Evolutionary conservation across 345 rosid species (phyloP).

Genomic region (Trapa incisa): DNA sequence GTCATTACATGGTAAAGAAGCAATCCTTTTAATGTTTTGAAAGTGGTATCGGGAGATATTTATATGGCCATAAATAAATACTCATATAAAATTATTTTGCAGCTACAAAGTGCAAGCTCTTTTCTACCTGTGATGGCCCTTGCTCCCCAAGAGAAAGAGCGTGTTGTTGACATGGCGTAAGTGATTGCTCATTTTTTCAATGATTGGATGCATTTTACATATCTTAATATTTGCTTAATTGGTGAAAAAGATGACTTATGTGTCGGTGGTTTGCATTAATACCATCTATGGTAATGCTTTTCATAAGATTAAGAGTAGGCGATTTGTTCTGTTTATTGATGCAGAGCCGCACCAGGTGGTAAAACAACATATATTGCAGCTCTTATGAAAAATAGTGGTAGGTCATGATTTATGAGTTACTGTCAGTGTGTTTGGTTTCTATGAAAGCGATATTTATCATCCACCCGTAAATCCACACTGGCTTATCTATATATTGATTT

Average conservation of each 20-base stretch:
- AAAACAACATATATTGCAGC: constrained; percentile 39
- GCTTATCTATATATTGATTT: background rate
- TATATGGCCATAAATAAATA: constrained; percentile 14
- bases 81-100: constrained; percentile 9
- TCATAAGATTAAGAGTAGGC: background rate
- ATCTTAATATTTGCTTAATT: background rate
- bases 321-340: constrained; percentile 5
- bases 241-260: background rate
- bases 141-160: constrained; percentile 90
- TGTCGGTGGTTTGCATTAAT: background rate
- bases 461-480: no score
- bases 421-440: background rate
- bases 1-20: constrained; percentile 63
- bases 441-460: background rate
- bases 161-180: constrained; percentile 93
- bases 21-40: no score
- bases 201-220: background rate
- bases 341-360: constrained; percentile 90
- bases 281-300: background rate
- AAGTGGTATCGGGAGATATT: no score
- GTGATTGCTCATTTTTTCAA: constrained; percentile 12
- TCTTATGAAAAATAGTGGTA: constrained; percentile 57
- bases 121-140: constrained; percentile 98
- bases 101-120: constrained; percentile 96
- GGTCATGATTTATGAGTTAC: constrained; percentile 10